Base-by-base conservation (phyloP, 352 stramenopile genomes). In the Phytophthora colocasiae region DNA sequence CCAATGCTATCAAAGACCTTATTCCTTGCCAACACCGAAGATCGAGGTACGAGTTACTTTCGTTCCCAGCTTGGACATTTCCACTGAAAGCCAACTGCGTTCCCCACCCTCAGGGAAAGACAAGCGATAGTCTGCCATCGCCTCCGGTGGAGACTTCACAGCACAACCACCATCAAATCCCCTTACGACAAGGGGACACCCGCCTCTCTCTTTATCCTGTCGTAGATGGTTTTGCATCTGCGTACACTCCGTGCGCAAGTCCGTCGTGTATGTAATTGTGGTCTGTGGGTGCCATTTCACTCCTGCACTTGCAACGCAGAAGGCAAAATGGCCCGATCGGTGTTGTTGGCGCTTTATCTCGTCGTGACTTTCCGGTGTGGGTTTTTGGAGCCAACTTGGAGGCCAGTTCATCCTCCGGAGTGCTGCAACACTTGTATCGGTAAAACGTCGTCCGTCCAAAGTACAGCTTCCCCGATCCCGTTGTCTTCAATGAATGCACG, bases 401-500 rank as follows among this genome's bases (percentile, higher is more conserved):
- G 38, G 66, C 48, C 29, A 62, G 39, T 17, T 62, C 53, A 4
- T 59, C 58, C 15, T 60, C 69, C 4, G 69, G n/a, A 80, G 22
- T 92, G 83, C 63, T 92, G 83, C 55, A 80, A 70, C 26, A 83
- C 59, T 19, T 92, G 83, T 58, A 92, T 92, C 61, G 83, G 81
- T 51, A 90, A 92, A 54, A 76, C 80, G 11, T 79, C 81, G 9
- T 58, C 55, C 54, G 49, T 64, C 15, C 50, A n/a, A n/a, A 69
- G n/a, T 92, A 90, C 75, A 82, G 58, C 50, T 92, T n/a, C n/a
- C n/a, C 91, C 66, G 84, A 93, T 64, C 84, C 84, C 14, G 34
- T 89, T 4, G 59, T 93, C 17, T 83, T 85, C 68, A 55, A 27
- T 1, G 63, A 93, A 47, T 93, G 84, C 61, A 65, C 71, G 31